Base-by-base conservation (phyloP, 2,329 filamentous ascomycete genomes). In the Penicillium sumatraense region DNA sequence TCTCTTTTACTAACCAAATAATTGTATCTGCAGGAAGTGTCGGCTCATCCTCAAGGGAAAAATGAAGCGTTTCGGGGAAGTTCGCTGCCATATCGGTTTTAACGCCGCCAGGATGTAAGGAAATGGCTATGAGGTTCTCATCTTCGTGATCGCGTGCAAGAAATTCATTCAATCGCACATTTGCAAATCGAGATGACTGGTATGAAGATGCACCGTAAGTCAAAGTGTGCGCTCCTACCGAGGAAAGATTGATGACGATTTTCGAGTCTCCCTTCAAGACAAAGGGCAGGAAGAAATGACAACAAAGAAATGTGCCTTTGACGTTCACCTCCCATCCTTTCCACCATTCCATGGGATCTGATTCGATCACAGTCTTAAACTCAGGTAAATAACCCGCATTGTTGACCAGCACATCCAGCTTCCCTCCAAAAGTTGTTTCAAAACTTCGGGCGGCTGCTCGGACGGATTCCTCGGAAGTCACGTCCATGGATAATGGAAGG, bases 91-190 rank as follows among this genome's bases (percentile, higher is more conserved):
- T 53, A 9, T 79, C 72, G 3, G 79, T 81, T n/a, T 60, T 51
- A 5, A 77, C 65, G 1, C 68, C 70, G 1, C 73, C 76, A 1
- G 77, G 76, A 62, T 80, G 75, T 0, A 81, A 49, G 2, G 69
- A 65, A 45, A 76, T 77, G 5, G 74, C 70, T 14, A 79, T 41
- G 3, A 81, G 48, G 2, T 78, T 78, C 57, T 80, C 33, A 41
- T 72, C 61, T 2, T 61, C 70, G 60, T 83, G 79, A 42, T 84
- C 83, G 0, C 66, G 67, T 35, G 74, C 70, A 8, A 82, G 57
- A 57, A 77, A 80, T 62, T 85, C 81, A 1, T 77, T 80, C 41
- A 85, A 72, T 10, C 80, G 72, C 14, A 78, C 61, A 23, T 82
- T 58, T 3, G 81, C 82, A 27, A 83, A 68, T 64, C 85, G 85